Conservation (phyloP, 352 stramenopile genomes). For the Phytophthora brassicae region DNA sequence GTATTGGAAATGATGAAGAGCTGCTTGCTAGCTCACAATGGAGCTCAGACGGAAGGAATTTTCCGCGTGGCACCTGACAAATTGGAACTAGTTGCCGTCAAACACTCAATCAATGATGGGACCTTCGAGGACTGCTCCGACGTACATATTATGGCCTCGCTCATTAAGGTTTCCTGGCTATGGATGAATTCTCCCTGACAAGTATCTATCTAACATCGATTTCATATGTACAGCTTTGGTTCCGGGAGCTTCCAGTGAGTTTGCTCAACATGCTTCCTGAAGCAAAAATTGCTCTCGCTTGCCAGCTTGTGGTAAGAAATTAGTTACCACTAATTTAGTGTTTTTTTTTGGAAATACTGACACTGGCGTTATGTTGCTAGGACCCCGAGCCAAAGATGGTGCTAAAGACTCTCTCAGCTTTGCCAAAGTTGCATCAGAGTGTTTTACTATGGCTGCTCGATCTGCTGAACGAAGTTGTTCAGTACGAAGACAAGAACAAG, state of each 20-base stretch:
- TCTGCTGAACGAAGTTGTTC: conserved; percentile 61
- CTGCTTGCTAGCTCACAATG: conserved; percentile 50
- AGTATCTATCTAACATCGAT: conserved; percentile 2
- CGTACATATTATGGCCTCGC: conserved; percentile 76
- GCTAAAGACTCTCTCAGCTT: conserved; percentile 36
- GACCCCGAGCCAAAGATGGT: conserved; percentile 32
- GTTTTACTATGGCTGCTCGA: conserved; percentile 79
- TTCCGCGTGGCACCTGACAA: conserved; percentile 80
- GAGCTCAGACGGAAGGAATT: conserved; percentile 59
- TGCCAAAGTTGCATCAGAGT: conserved; percentile 40
- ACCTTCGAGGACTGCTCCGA: conserved; percentile 60
- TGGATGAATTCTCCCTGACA: background rate
- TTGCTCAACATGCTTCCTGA: conserved; percentile 71
- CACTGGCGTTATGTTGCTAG: conserved; percentile 19
- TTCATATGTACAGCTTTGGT: conserved; percentile 54
- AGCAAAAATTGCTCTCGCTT: conserved; percentile 56
- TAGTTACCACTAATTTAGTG: too few relatives aligned
- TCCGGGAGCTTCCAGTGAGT: conserved; percentile 73
- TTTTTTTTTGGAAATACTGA: background rate
- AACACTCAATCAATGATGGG: conserved; percentile 71
- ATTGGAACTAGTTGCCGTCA: conserved; percentile 50
- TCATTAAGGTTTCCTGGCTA: conserved; percentile 68
- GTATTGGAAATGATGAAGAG: conserved; percentile 80
- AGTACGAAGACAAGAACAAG: conserved; percentile 64
- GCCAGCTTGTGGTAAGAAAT: conserved; percentile 41